Base-by-base conservation (phyloP, 164 flowering plant genomes). In the Santalum album region DNA sequence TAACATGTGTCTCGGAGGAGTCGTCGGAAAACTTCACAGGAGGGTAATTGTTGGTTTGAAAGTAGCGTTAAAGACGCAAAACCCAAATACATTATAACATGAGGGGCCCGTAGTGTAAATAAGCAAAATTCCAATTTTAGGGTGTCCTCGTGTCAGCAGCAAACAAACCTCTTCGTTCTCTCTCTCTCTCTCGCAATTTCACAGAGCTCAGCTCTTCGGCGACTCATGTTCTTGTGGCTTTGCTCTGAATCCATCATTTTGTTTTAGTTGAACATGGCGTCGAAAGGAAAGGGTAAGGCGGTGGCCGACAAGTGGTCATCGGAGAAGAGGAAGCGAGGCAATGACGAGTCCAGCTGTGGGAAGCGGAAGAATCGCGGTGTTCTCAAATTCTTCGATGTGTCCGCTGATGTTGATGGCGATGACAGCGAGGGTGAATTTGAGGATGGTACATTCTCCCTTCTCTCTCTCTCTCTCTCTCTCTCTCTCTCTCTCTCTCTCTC, bases 331-430 rank as follows among this genome's bases (percentile, higher is more conserved):
- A 72, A 73, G 45, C 55, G 54, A 0, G 61, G 42, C 18, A 69
- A 58, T 39, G 49, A 64, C 25, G 84, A 67, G 29, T 19, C 78
- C 46, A 60, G 66, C 19, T 45, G 57, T n/a, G 54, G 74, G 44
- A 82, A 75, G 51, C 62, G 72, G 67, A 72, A 34, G 32, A 70
- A 73, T 49, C 74, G 68, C 19, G 63, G 62, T 14, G 87, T 80
- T 10, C 76, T 83, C 22, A 78, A 81, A 75, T 90, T 86, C 65
- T 79, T 90, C 69, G 95, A 90, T 1, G 79, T 75, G 25, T 64
- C 63, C 14, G 90, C 86, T 7, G 75, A 63, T 21, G 86, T 66
- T 21, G 81, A 49, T 7, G 59, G 54, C 12, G 70, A 54, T n/a
- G 49, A 43, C 25, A 71, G 70, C 68, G 87, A 75, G 10, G 76